Percentiles rank a stretch among this genome's conserved stretches.
phyloP scores from a whole-genome alignment of 805 yeast genomes.

The Nakazawaea pomicola region DNA sequence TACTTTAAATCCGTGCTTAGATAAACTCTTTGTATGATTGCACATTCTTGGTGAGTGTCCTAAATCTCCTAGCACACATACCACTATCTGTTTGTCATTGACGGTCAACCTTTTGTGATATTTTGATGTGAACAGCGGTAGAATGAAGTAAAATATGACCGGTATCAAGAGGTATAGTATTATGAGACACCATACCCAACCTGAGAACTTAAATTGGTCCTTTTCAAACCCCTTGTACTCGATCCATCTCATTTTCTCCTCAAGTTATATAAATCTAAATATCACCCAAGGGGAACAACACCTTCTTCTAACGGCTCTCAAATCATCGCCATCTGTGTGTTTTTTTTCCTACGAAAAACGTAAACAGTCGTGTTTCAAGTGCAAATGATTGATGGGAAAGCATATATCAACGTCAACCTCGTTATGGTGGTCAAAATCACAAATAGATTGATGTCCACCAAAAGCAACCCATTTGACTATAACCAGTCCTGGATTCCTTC shows the following conservation, averaged over 20 bases:
- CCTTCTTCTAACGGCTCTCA: too few species aligned
- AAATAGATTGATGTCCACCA: too few species aligned
- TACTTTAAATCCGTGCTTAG: conserved; percentile 65
- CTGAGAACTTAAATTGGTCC: conserved; percentile 21
- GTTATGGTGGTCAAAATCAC: too few species aligned
- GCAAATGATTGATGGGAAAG: too few species aligned
- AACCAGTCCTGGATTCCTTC: too few species aligned
- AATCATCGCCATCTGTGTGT: too few species aligned
- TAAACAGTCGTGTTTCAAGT: too few species aligned
- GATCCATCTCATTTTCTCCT: conserved; percentile 10
- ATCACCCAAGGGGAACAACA: too few species aligned
- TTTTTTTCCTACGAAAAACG: too few species aligned
- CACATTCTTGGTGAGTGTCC: conserved; percentile 95
- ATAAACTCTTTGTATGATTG: conserved; percentile 80
- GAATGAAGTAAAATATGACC: conserved; percentile 31
- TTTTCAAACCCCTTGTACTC: conserved; percentile 13
- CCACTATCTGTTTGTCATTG: conserved; percentile 49
- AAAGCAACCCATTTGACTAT: too few species aligned
- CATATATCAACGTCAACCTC: too few species aligned
- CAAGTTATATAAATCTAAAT: too few species aligned
- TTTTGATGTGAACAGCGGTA: conserved; percentile 32
- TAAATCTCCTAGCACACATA: conserved; percentile 86
- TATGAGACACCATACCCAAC: conserved; percentile 41
- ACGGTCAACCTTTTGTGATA: conserved; percentile 13
- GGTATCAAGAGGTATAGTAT: conserved; percentile 43